Percentiles rank a stretch among this genome's conserved stretches.
Evolutionary conservation across 2,329 filamentous ascomycete species (phyloP).

Genomic region (Pseudodiploospora longispora): DNA sequence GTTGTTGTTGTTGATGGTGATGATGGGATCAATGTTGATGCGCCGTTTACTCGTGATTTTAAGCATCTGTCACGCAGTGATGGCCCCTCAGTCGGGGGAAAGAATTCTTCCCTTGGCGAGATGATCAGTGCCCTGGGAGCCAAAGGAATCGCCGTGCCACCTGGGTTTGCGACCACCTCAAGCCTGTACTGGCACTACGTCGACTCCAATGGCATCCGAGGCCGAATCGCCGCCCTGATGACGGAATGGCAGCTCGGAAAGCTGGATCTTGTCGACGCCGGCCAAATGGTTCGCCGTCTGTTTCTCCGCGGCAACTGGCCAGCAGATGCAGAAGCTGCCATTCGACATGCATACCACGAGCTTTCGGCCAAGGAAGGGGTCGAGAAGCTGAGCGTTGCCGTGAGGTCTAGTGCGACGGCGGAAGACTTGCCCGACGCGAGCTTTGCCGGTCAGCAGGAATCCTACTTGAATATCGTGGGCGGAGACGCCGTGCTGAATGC

Average conservation of each 20-base stretch:
- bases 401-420: constrained; percentile 30
- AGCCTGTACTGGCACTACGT: constrained; percentile 25
- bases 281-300: constrained; percentile 19
- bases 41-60: not conserved
- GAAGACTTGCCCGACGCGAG: constrained; percentile 31
- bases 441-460: constrained; percentile 31
- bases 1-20: too few relatives aligned
- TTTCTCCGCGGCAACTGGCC: constrained; percentile 25
- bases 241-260: constrained; percentile 21
- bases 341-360: constrained; percentile 19
- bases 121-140: constrained; percentile 24
- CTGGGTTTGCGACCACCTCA: constrained; percentile 27
- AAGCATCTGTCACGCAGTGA: constrained; percentile 1
- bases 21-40: too few relatives aligned
- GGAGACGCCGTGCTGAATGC: constrained; percentile 22
- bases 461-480: constrained; percentile 27
- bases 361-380: constrained; percentile 15
- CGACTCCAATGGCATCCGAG: constrained; percentile 22
- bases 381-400: constrained; percentile 23
- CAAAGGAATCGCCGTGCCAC: constrained; percentile 23
- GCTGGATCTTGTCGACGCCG: constrained; percentile 21
- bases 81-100: constrained; percentile 25
- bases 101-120: constrained; percentile 30
- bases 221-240: constrained; percentile 19
- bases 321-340: constrained; percentile 17